Evolutionary conservation across 2,329 filamentous ascomycete species (phyloP), one percentile per base, ranked within the genome.

Genomic region (Aspergillus sp.): DNA sequence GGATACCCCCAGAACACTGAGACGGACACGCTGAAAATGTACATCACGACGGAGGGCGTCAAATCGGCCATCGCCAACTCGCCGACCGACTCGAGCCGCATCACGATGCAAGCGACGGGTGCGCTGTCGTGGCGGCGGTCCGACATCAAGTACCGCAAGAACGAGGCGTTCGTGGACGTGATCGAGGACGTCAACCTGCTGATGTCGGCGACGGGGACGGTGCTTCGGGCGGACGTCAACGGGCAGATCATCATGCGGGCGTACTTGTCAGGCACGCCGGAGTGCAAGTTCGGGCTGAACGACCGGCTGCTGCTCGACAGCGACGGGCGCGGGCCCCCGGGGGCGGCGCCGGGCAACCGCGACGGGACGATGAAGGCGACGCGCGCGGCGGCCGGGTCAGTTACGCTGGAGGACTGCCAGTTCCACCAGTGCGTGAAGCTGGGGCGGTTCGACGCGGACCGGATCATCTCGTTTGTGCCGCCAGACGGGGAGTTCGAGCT

Each of bases 391-490:
- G 94, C 94, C 1, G 94, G 94, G 33, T 95, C 89, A 58, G 95
- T 99, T 49, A 96, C 92, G 0, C 80, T 99, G 22, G 95, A 99
- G 70, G 94, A 99, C 72, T 97, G 95, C 68, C 94, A 97, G 68
- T 96, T 99, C 76, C 94, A 99, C 73, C 94, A 99, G 73, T 99
- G 94, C 72, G 94, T 99, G 55, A 96, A 96, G 77, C 82, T 99
- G 26, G 92, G 93, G 60, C 95, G 95, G 69, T 99, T 99, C 68
- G 94, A 97, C 73, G 88, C 88, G 26, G 94, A 99, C 74, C 83
- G 94, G 59, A 97, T 96, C 70, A 97, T 99, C 72, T 94, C 88
- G 54, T 96, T 99, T 71, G 87, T 99, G 35, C 94, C 94, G 2
- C 94, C 94, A 3, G 94, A 99, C 69, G 94, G 94, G 60, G 93